Conservation (phyloP, 768 basidiomycete species). For the Daedaleopsis nitida region DNA sequence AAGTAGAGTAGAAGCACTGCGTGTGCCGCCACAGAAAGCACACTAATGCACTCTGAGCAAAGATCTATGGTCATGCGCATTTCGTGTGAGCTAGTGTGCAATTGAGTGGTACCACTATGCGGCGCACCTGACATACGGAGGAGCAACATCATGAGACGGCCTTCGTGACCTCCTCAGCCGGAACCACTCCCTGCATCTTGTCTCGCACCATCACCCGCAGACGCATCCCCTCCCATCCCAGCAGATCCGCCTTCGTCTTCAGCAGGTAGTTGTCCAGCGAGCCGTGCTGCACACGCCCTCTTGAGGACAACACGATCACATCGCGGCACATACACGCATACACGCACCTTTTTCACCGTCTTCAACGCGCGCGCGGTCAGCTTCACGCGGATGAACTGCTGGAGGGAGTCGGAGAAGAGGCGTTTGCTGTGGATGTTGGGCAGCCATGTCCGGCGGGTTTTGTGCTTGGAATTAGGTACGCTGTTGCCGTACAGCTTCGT, state of each 20-base stretch:
- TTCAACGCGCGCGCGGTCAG: constrained; percentile 75
- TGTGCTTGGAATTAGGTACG: constrained; percentile 86
- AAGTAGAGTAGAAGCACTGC: too few species aligned
- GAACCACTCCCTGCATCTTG: constrained; percentile 24
- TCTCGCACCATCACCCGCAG: constrained; percentile 39
- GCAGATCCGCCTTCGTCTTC: constrained; percentile 38
- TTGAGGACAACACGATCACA: not conserved
- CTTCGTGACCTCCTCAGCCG: not conserved
- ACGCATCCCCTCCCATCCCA: constrained; percentile 46
- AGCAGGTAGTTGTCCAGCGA: constrained; percentile 46
- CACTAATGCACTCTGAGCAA: too few species aligned
- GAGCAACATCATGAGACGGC: constrained; percentile 5
- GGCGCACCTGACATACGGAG: constrained; percentile 2
- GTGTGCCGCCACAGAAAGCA: too few species aligned
- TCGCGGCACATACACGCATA: not conserved
- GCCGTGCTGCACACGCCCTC: constrained; percentile 25
- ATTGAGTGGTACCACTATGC: not conserved
- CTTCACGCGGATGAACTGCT: constrained; percentile 60
- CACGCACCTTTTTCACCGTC: constrained; percentile 79
- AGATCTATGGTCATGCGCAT: too few species aligned
- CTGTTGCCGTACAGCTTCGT: constrained; percentile 83
- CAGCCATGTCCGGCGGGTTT: constrained; percentile 86
- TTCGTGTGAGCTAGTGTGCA: not conserved
- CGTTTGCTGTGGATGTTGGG: constrained; percentile 85
- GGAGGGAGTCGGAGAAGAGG: constrained; percentile 66